Evolutionary conservation across 768 basidiomycete species (phyloP).

Genomic region (Podaxis mareebaensis): DNA sequence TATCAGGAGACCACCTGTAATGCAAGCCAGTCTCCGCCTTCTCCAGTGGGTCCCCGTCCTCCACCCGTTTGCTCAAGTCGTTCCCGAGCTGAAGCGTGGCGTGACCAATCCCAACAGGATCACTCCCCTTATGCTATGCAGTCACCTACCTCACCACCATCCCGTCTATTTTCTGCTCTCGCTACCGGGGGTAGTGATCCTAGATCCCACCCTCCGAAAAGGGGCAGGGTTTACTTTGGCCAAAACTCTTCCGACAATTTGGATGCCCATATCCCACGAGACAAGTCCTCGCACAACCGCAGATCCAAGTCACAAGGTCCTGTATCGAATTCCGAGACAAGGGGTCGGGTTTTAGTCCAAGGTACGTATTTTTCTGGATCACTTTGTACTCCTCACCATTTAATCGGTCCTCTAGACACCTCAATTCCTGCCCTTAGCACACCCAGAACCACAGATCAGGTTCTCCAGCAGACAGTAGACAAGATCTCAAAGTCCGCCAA

Average conservation of each 20-base stretch:
- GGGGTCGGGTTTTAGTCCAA: not conserved
- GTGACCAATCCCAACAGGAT: conserved; percentile 18
- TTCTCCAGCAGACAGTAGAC: conserved; percentile 42
- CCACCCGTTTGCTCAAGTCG: conserved; percentile 23
- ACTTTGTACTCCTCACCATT: not conserved
- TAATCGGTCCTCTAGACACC: conserved; percentile 5
- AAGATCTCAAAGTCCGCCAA: conserved; percentile 50
- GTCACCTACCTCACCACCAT: conserved; percentile 16
- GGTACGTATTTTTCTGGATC: not conserved
- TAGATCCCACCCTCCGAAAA: conserved; percentile 34
- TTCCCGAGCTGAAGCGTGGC: conserved; percentile 25
- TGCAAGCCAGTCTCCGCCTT: conserved; percentile 16
- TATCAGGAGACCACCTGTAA: conserved; percentile 18
- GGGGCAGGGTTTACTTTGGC: conserved; percentile 28
- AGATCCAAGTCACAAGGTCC: conserved; percentile 5
- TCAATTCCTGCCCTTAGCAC: conserved; percentile 41
- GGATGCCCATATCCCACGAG: conserved; percentile 26
- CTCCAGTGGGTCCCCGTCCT: conserved; percentile 18
- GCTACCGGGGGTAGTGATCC: conserved; percentile 27
- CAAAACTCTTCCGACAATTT: conserved; percentile 25
- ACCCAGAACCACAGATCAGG: conserved; percentile 40
- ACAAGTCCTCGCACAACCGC: conserved; percentile 1
- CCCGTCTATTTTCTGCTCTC: conserved; percentile 26
- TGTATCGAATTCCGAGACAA: conserved; percentile 1
- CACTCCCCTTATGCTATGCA: conserved; percentile 5